Percentiles rank a stretch among this genome's conserved stretches.
These are phyloP conservation scores for Medicago truncatula DNA, from an alignment of 306 rosid genomes.

Conservation along the genomic window DNA sequence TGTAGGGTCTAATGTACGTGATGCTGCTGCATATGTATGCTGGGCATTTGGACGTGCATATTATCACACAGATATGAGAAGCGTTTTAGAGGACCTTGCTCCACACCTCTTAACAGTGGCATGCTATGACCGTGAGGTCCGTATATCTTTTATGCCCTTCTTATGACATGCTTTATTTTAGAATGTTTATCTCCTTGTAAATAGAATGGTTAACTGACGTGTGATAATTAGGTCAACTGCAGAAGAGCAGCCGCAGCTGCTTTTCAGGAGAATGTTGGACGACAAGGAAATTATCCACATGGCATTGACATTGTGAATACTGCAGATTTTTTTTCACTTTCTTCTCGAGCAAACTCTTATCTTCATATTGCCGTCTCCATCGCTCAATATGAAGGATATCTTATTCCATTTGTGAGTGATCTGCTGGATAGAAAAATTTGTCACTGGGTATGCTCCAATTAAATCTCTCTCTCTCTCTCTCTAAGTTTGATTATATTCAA, in stretches of 20 bases:
- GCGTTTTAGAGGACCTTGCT: conserved; percentile 77
- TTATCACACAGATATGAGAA: conserved; percentile 81
- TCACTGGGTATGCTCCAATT: conserved; percentile 82
- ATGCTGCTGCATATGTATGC: conserved; percentile 97
- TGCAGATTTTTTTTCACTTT: conserved; percentile 95
- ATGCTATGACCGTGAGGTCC: conserved; percentile 97
- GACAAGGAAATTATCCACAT: conserved; percentile 94
- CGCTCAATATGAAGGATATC: conserved; percentile 87
- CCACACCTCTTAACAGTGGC: conserved; percentile 93
- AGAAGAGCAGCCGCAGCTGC: conserved; percentile 99
- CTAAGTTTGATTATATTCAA: conserved; percentile 5
- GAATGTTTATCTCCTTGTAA: conserved; percentile 21
- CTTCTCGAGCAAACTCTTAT: conserved; percentile 81
- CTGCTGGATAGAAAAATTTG: conserved; percentile 83
- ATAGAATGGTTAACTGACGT: conserved; percentile 41
- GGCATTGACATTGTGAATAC: conserved; percentile 96
- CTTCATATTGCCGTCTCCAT: conserved; percentile 77
- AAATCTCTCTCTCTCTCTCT: conserved; percentile 13
- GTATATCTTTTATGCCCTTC: conserved; percentile 35
- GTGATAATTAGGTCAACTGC: conserved; percentile 87
- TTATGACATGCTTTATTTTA: conserved; percentile 36
- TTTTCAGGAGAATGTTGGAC: conserved; percentile 98
- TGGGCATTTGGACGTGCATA: conserved; percentile 99
- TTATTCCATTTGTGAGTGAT: conserved; percentile 77
- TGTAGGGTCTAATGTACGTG: conserved; percentile 98